Evolutionary conservation across 2,329 filamentous ascomycete species (phyloP), one percentile per base, ranked within the genome.

Genomic region (Pseudocercospora vitis): DNA sequence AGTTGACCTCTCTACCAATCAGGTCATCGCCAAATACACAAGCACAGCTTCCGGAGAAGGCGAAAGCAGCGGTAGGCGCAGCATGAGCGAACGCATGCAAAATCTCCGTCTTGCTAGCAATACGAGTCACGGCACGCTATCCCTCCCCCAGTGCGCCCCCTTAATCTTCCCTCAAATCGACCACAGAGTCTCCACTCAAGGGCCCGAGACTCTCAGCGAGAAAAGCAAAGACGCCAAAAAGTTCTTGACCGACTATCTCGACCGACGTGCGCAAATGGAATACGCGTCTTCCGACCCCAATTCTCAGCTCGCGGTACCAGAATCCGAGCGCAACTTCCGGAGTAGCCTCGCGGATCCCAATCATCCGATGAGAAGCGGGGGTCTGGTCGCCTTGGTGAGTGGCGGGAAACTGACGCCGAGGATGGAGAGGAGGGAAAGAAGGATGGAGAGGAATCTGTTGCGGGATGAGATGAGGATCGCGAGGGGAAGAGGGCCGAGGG

Each of bases 331-430:
- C 0, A 64, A 68, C 18, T 80, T 81, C 57, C 66, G 69, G 0
- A 79, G 75, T 3, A 71, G 76, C 18, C 79, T 76, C 58, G 73
- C 74, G 6, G 78, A 83, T 56, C 79, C 79, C 0, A 78, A 74
- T 55, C 75, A 81, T 56, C 72, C 78, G 0, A 76, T 74, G 26
- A 78, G 75, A 58, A 78, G 71, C 23, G 79, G 79, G 2, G 74
- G 72, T 5, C 64, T 80, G 7, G 60, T 80, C 2, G 70, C 73
- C 0, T 62, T 81, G 2, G 57, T 80, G 1, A 78, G 73, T 0
- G 79, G 78, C 1, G 78, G 78, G 0, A 62, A 66, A 4, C 37
- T 77, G 12, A 71, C 65, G 66, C 58, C 23, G 54, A 48, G 26
- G n/a, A 32, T 16, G 26, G 26, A 47, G 18, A 29, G 54, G 50